Evolutionary conservation across 495 filamentous ascomycete species (phyloP).

Genomic region (Eremomyces bilateralis): DNA sequence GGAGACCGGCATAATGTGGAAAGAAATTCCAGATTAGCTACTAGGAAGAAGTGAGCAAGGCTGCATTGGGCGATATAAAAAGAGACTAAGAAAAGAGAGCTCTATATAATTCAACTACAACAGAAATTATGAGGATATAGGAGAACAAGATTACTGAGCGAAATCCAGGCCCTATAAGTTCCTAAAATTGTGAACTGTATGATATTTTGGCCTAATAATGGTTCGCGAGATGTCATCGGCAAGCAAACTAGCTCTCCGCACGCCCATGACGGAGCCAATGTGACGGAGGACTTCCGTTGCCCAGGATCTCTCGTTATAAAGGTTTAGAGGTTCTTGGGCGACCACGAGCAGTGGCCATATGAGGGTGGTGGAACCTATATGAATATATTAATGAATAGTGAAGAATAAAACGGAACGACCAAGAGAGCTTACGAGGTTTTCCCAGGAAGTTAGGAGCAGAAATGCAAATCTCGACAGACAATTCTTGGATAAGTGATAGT

Average conservation of each 20-base stretch:
- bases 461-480: not conserved
- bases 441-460: not conserved
- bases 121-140: no score
- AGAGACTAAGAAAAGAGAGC: no score
- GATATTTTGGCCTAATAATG: no score
- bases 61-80: no score
- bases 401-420: not conserved
- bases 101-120: no score
- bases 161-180: no score
- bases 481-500: not conserved
- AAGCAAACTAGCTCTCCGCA: constrained; percentile 2
- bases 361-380: constrained; percentile 1
- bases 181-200: no score
- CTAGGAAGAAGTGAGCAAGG: no score
- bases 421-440: not conserved
- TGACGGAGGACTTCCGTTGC: constrained; percentile 1
- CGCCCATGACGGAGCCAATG: constrained; percentile 1
- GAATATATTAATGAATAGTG: not conserved
- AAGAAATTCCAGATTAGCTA: no score
- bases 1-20: no score
- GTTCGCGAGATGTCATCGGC: constrained; percentile 1
- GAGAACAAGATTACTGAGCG: no score
- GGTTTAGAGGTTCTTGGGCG: constrained; percentile 1
- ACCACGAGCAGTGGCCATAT: constrained; percentile 5
- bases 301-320: not conserved